Conservation (phyloP, 2,329 filamentous ascomycete species). For the Diaporthe citriasiana region DNA sequence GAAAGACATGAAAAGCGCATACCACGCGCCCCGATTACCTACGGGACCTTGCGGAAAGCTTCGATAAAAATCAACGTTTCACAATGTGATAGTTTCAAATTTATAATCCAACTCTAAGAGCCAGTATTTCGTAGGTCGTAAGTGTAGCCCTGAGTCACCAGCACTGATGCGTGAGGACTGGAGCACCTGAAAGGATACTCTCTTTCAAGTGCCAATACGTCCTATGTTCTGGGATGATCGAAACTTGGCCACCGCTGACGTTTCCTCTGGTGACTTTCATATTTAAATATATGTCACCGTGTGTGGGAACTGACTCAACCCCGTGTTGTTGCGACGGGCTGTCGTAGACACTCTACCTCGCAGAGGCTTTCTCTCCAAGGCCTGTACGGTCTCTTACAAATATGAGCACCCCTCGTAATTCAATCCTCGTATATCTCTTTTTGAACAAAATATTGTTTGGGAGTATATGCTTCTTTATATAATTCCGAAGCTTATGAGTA, state of each 20-base stretch:
- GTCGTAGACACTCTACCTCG: too few species aligned
- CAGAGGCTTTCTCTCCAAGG: not conserved
- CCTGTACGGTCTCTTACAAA: not conserved
- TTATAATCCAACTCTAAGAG: not conserved
- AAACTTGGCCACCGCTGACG: fast-evolving
- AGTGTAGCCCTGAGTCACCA: not conserved
- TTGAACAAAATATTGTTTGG: too few species aligned
- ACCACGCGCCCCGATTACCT: too few species aligned
- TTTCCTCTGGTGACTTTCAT: not conserved
- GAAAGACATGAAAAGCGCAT: not conserved
- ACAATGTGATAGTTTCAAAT: fast-evolving
- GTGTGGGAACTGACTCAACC: too few species aligned
- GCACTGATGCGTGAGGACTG: not conserved
- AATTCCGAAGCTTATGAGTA: not conserved
- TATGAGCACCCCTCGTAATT: not conserved
- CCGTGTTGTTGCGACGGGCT: not conserved
- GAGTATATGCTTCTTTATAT: too few species aligned
- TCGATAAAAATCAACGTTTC: not conserved
- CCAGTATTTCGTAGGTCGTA: not conserved
- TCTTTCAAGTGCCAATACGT: not conserved
- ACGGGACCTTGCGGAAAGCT: fast-evolving
- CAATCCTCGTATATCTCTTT: not conserved
- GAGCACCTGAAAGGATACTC: too few species aligned
- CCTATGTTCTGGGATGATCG: not conserved
- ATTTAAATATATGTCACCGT: not conserved